Conservation (phyloP, 1,139 yeast species). For the Hansenula sp. region DNA sequence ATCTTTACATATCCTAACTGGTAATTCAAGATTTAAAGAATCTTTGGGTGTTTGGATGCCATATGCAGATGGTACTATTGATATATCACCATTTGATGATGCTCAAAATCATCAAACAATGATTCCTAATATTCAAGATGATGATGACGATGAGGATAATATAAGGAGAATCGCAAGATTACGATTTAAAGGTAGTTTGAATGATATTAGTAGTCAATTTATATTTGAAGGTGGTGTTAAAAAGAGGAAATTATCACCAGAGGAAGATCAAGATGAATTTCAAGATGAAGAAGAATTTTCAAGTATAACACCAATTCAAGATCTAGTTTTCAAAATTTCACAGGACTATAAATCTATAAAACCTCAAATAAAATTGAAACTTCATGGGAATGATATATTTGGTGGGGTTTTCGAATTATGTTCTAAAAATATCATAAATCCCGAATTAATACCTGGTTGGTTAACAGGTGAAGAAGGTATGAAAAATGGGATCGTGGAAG, state of each 20-base stretch:
- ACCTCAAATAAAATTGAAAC: slow-evolving; percentile 41
- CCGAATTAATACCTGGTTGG: slow-evolving; percentile 65
- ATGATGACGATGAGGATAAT: slow-evolving; percentile 12
- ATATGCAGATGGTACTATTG: slow-evolving; percentile 64
- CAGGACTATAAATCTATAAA: slow-evolving; percentile 16
- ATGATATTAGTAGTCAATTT: slow-evolving; percentile 32
- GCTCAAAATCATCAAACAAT: slow-evolving; percentile 22
- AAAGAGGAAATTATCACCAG: slow-evolving; percentile 14
- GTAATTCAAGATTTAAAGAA: slow-evolving; percentile 54
- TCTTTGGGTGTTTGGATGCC: slow-evolving; percentile 68
- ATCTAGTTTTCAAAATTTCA: slow-evolving; percentile 40
- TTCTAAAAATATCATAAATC: slow-evolving; percentile 47
- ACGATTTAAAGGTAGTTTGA: slow-evolving; percentile 52
- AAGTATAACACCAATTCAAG: slow-evolving; percentile 54
- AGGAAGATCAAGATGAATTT: slow-evolving; percentile 21
- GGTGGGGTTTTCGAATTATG: slow-evolving; percentile 78
- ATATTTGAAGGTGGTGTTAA: slow-evolving; percentile 35
- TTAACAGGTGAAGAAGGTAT: slow-evolving; percentile 73
- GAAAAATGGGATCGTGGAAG: slow-evolving; percentile 41
- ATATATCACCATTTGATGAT: slow-evolving; percentile 54
- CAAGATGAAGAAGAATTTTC: slow-evolving; percentile 34
- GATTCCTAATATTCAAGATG: slow-evolving; percentile 11
- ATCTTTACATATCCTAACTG: slow-evolving; percentile 41
- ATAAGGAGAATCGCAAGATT: slow-evolving; percentile 30
- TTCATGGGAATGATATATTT: slow-evolving; percentile 73